These are phyloP conservation scores for Dictyostelium brefeldianum DNA, from an alignment of 78 protist species.

Conservation along the genomic window DNA sequence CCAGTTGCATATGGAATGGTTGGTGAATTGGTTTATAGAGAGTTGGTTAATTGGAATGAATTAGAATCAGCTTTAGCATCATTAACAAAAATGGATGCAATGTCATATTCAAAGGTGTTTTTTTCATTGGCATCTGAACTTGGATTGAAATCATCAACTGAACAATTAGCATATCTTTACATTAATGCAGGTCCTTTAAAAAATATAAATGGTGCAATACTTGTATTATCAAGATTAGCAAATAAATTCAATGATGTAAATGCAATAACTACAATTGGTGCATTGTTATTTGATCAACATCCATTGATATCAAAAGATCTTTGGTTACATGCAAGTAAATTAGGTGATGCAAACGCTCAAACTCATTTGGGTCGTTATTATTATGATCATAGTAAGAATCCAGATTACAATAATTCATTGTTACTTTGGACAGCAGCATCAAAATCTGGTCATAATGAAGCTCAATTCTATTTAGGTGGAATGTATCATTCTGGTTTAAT, in stretches of 20 bases:
- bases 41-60: background rate
- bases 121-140: constrained; percentile 30
- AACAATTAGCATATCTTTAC: constrained; percentile 32
- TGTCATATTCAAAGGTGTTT: background rate
- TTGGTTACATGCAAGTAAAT: constrained; percentile 31
- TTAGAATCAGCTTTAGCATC: too few species aligned
- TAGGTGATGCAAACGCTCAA: constrained; percentile 33
- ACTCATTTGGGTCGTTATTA: constrained; percentile 41
- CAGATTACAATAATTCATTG: constrained; percentile 30
- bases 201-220: background rate
- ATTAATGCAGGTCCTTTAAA: background rate
- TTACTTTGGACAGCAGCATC: constrained; percentile 30
- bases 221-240: background rate
- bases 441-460: background rate
- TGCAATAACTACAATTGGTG: constrained; percentile 1
- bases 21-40: constrained; percentile 43
- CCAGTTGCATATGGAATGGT: constrained; percentile 64
- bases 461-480: constrained; percentile 49
- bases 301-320: background rate
- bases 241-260: background rate
- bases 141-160: constrained; percentile 26
- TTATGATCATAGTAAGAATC: constrained; percentile 23
- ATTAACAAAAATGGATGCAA: too few species aligned
- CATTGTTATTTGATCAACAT: background rate
- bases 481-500: constrained; percentile 48